These are phyloP conservation scores for Penicillium tannophilum DNA, from an alignment of 495 filamentous ascomycete species.

Conservation along the genomic window DNA sequence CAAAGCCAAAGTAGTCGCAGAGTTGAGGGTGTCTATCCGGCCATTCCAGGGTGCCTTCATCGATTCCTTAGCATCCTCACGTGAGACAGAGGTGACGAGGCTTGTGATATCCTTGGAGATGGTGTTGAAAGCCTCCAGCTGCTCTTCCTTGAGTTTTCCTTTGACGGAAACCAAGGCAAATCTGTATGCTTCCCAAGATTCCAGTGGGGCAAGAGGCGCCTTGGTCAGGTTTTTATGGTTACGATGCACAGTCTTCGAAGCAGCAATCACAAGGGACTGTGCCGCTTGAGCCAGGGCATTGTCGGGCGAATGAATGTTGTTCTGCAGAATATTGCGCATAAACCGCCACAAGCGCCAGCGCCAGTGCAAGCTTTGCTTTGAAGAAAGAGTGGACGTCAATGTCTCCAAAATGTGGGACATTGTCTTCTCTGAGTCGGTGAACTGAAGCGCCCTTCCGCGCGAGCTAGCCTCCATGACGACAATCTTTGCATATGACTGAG, in stretches of 20 bases:
- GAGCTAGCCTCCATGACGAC: slow-evolving; percentile 43
- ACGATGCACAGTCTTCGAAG: slow-evolving; percentile 35
- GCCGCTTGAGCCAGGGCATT: slow-evolving; percentile 21
- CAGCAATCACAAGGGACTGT: slow-evolving; percentile 25
- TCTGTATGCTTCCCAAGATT: slow-evolving; percentile 47
- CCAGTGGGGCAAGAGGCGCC: slow-evolving; percentile 30
- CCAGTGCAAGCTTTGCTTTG: slow-evolving; percentile 44
- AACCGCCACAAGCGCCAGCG: slow-evolving; percentile 52
- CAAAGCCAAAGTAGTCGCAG: slow-evolving; percentile 32
- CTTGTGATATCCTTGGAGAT: slow-evolving; percentile 32
- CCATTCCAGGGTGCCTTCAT: slow-evolving; percentile 44
- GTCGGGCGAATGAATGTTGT: slow-evolving; percentile 28
- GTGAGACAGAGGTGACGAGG: slow-evolving; percentile 33
- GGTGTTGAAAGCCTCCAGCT: slow-evolving; percentile 26
- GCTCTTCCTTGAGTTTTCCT: slow-evolving; percentile 21
- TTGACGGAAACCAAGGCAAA: slow-evolving; percentile 35
- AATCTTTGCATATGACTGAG: slow-evolving; percentile 41
- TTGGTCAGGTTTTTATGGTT: slow-evolving; percentile 35
- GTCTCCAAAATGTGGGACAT: slow-evolving; percentile 32
- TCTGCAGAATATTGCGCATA: slow-evolving; percentile 37
- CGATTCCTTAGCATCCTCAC: slow-evolving; percentile 31
- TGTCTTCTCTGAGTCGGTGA: slow-evolving; percentile 28
- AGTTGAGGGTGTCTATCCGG: slow-evolving; percentile 37
- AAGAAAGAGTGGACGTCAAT: slow-evolving; percentile 34
- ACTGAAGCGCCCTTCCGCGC: slow-evolving; percentile 28